Percentiles rank a stretch among this genome's conserved stretches.
phyloP scores from a whole-genome alignment of 2,329 filamentous ascomycete genomes.

The Magnaporthiopsis rhizophila region DNA sequence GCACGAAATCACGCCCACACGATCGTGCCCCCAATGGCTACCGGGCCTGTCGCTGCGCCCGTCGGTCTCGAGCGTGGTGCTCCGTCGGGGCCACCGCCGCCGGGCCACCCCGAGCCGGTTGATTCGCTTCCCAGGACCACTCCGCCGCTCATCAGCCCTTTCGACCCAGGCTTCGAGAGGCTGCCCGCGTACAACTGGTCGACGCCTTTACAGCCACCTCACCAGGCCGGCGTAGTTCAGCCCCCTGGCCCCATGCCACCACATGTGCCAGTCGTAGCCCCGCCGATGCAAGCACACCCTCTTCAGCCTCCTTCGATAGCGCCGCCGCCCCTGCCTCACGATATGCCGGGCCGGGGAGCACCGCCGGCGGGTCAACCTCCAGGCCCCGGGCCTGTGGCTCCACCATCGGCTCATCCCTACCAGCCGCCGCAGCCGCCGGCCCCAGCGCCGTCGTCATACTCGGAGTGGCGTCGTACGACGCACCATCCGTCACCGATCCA shows the following conservation, averaged over 20 bases:
- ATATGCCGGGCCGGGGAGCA: conserved; percentile 13
- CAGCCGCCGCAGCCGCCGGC: conserved; percentile 23
- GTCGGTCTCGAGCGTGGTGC: neutral
- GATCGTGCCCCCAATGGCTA: neutral
- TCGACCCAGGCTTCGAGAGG: conserved; percentile 1
- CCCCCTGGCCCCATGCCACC: conserved; percentile 8
- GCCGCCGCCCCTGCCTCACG: conserved; percentile 5
- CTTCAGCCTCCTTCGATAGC: conserved; percentile 12
- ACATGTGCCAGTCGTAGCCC: conserved; percentile 7
- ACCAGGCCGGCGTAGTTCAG: conserved; percentile 4
- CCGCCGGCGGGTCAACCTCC: conserved; percentile 16
- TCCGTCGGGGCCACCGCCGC: neutral
- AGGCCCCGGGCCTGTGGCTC: conserved; percentile 2
- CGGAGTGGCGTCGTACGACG: conserved; percentile 43
- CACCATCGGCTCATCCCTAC: conserved; percentile 27
- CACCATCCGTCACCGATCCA: conserved; percentile 35
- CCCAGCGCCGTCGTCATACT: conserved; percentile 25
- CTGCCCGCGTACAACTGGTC: conserved; percentile 3
- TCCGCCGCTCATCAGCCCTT: conserved; percentile 4
- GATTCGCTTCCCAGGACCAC: conserved; percentile 1
- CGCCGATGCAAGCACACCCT: conserved; percentile 7
- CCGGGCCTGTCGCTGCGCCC: neutral
- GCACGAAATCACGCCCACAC: neutral
- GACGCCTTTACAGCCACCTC: conserved; percentile 2
- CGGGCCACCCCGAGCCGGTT: conserved; percentile 11